Percentiles rank a stretch among this genome's conserved stretches.
phyloP scores from a whole-genome alignment of 2,329 filamentous ascomycete genomes.

The Ilyonectria robusta region DNA sequence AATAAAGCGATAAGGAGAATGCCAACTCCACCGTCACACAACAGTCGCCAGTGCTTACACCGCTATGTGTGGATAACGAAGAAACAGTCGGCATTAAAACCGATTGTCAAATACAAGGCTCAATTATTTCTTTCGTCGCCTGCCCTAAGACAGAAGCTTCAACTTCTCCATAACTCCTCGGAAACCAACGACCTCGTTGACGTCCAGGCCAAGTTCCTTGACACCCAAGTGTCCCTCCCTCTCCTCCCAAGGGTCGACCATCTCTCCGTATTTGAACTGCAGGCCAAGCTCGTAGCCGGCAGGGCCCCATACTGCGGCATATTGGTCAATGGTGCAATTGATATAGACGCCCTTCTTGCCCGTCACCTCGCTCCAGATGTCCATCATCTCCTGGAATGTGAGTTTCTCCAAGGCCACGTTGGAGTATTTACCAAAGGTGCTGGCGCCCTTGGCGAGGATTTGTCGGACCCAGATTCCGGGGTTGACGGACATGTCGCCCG shows the following conservation, averaged over 20 bases:
- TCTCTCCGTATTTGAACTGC: constrained; percentile 23
- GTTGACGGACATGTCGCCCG: constrained; percentile 24
- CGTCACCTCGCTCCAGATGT: constrained; percentile 20
- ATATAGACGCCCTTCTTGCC: constrained; percentile 27
- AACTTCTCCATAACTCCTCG: constrained; percentile 24
- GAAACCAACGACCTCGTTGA: constrained; percentile 20
- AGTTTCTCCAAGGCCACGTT: constrained; percentile 25
- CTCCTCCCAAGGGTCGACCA: constrained; percentile 20
- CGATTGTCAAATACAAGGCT: no score
- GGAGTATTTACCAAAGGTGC: constrained; percentile 18
- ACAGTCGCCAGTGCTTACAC: no score
- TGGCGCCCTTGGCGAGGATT: constrained; percentile 14
- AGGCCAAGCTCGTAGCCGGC: constrained; percentile 20
- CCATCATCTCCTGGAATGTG: constrained; percentile 20
- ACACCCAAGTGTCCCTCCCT: constrained; percentile 17
- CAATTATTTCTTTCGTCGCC: neutral
- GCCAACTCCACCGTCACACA: no score
- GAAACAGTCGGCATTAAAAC: no score
- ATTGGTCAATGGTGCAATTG: constrained; percentile 14
- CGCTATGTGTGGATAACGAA: no score
- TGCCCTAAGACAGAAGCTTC: neutral
- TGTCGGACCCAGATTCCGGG: constrained; percentile 23
- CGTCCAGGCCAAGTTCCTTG: constrained; percentile 18
- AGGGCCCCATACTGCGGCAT: constrained; percentile 14
- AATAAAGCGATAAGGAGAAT: no score